Evolutionary conservation across 192 early-diverging fungal genomes (phyloP), one percentile per base, ranked within the genome.

Genomic region (Coemansia sp.): DNA sequence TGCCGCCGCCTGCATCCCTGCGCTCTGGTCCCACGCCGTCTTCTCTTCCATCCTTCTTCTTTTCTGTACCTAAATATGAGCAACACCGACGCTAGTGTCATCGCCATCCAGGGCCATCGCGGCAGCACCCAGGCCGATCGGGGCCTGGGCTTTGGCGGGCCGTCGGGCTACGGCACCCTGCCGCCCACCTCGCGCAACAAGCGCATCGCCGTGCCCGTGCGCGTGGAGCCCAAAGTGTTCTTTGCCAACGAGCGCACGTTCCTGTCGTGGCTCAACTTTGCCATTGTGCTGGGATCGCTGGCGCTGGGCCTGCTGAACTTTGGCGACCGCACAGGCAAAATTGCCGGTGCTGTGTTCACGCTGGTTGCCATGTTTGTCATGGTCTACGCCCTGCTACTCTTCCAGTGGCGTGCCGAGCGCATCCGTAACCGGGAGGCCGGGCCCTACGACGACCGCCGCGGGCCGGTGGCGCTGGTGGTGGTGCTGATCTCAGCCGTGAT

Each of bases 161-260:
- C 32, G 29, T 25, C 36, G 35, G 34, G 51, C 32, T 72, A 72
- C 27, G 68, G 68, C 47, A 72, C 61, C 39, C 29, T 62, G 23
- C 60, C 60, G 29, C 46, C 44, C 20, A 41, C 59, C 4, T 17
- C 54, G 21, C 59, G 54, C 50, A 66, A 63, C 33, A 87, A 82
- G 68, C 84, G 87, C 14, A 87, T 89, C 42, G 84, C 80, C 20
- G 57, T 87, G 5, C 87, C 87, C 35, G 75, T 85, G 25, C 79
- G 85, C 6, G 78, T 90, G n/a, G 87, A 91, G 32, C 89, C 89
- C 46, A 96, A 96, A 51, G 86, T 94, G 10, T 94, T 91, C 60
- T 94, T 96, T 66, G 91, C 91, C 25, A 96, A 96, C 58, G 92
- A 95, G 68, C 80, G 92, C 16, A 95, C 92, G 1, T 92, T 93